Conservation (phyloP, 108 stramenopile genomes). For the Cyclotella baltica region DNA sequence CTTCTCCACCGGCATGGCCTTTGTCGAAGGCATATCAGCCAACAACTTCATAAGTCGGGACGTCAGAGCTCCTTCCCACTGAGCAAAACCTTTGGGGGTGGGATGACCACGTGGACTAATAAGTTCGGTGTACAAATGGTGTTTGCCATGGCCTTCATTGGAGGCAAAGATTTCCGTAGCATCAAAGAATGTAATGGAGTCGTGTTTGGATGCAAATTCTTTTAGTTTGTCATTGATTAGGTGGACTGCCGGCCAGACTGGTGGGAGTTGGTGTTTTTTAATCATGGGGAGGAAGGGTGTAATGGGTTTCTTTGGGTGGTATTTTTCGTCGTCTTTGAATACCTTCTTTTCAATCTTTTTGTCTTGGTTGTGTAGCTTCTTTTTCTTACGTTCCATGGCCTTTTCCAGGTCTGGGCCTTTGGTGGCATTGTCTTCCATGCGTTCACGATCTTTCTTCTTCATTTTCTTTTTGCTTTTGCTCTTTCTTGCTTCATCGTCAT, state of each 20-base stretch:
- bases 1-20: neutral
- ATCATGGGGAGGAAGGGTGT: conserved; percentile 49
- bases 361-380: conserved; percentile 19
- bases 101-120: conserved; percentile 80
- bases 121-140: conserved; percentile 59
- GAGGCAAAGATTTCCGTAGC: conserved; percentile 71
- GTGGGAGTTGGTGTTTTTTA: conserved; percentile 53
- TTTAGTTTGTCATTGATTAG: conserved; percentile 73
- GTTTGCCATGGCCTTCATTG: conserved; percentile 40
- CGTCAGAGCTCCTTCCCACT: conserved; percentile 60
- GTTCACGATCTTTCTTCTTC: conserved; percentile 33
- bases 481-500: neutral
- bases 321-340: conserved; percentile 48
- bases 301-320: conserved; percentile 48
- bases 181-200: conserved; percentile 80
- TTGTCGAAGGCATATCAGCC: neutral
- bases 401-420: conserved; percentile 42
- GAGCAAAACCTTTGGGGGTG: conserved; percentile 61
- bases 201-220: conserved; percentile 65
- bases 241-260: conserved; percentile 78
- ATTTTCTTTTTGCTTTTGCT: neutral
- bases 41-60: conserved; percentile 29
- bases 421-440: conserved; percentile 40
- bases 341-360: conserved; percentile 30
- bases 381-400: conserved; percentile 47